Base-by-base conservation (phyloP, 805 yeast species). In the Trichomonascus vanleenenianus region DNA sequence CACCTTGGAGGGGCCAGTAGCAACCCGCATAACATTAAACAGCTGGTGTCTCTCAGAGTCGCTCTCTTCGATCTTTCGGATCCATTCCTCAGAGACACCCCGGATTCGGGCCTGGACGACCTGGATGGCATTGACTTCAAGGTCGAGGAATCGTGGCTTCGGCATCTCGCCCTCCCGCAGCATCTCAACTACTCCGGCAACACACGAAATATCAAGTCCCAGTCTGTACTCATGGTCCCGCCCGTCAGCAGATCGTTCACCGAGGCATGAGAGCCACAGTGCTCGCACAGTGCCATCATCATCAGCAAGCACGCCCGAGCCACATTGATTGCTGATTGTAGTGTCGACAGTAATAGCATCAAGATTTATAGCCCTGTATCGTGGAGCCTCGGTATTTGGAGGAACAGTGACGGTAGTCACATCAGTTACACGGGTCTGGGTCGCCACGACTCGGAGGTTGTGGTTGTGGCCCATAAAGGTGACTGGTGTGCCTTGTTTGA, bases 51-150 rank as follows among this genome's bases (percentile, higher is more conserved):
- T 79, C 56, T 83, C 86, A 20, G 70, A 67, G 43, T 78, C 74
- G 30, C 72, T 74, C 20, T 73, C 70, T 60, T 85, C 95, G 59
- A 85, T 73, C 50, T 70, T 72, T 31, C 70, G 58, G 49, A 89
- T 83, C 94, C 95, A 87, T 37, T 77, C 41, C 54, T 85, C 91
- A 0, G 93, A 77, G 18, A 88, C 95, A n/a, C 95, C 95, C 57
- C 85, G 74, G 39, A 85, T 76, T 63, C 96, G 78, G 2, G 94
- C 95, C 57, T 78, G 82, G 20, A 79, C 73, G 19, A 87, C 69
- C 2, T 85, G 74, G 30, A 83, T 68, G 0, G 88, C 71, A 12
- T 75, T 74, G 54, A 86, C 79, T 56, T 86, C 96, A 32, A 85
- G 82, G 58, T 88, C 96, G 42, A 89, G 72, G 41, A 86, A 79